Evolutionary conservation across 2,329 filamentous ascomycete genomes (phyloP).

Genomic region (Fusarium staphyleae): DNA sequence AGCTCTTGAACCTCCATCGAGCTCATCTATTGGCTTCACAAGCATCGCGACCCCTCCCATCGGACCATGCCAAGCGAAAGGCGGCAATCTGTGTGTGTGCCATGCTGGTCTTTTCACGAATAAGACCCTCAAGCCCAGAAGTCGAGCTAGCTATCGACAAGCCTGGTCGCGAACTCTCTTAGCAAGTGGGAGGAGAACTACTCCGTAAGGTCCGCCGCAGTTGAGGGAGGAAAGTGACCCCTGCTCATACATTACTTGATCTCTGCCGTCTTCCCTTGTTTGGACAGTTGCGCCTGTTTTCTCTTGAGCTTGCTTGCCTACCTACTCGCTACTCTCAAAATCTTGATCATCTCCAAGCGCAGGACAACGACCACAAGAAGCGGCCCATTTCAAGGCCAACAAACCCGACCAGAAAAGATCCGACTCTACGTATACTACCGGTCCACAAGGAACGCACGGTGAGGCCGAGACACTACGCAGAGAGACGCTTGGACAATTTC

Average conservation of each 20-base stretch:
- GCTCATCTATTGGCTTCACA: conserved; percentile 3
- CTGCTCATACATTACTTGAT: conserved; percentile 17
- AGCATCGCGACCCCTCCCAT: background rate
- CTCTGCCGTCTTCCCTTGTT: conserved; percentile 2
- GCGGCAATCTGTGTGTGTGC: conserved; percentile 14
- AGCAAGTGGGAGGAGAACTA: conserved; percentile 6
- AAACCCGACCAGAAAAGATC: background rate
- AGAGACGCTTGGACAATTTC: conserved; percentile 27
- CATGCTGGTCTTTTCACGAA: conserved; percentile 14
- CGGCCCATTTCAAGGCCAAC: conserved; percentile 29
- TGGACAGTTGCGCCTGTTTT: conserved; percentile 2
- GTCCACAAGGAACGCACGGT: conserved; percentile 5
- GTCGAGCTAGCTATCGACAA: conserved; percentile 11
- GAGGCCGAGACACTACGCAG: conserved; percentile 26
- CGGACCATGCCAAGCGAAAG: conserved; percentile 20
- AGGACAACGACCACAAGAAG: conserved; percentile 16
- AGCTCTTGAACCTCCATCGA: background rate
- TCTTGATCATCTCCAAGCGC: conserved; percentile 13
- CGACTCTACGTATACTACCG: conserved; percentile 3
- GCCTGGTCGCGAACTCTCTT: conserved; percentile 24
- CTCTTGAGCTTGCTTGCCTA: conserved; percentile 1
- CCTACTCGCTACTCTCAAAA: background rate
- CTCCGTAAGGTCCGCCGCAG: background rate
- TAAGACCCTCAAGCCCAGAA: conserved; percentile 7
- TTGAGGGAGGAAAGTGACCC: conserved; percentile 6